Conservation (phyloP, 2,329 filamentous ascomycete species). For the Sarocladiaceae sp. region DNA sequence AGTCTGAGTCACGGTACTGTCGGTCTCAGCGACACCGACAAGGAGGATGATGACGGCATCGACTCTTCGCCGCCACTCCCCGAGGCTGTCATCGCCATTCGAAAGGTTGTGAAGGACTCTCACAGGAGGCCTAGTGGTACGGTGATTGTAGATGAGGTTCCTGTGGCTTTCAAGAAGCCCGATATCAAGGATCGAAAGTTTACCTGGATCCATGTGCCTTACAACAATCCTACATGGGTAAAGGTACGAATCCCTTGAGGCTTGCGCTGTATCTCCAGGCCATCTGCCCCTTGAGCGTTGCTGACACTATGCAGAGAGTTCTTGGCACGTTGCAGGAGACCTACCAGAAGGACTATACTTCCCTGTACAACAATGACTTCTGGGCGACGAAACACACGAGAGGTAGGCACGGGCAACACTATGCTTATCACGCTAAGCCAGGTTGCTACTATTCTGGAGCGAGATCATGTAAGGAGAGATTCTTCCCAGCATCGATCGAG, state of each 20-base stretch:
- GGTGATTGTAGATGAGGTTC: slow-evolving; percentile 23
- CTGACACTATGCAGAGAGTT: slow-evolving; percentile 29
- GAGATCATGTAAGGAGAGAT: slow-evolving; percentile 29
- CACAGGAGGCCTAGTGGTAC: slow-evolving; percentile 20
- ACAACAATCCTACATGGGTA: slow-evolving; percentile 55
- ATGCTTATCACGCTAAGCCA: slow-evolving; percentile 45
- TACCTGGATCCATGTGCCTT: slow-evolving; percentile 54
- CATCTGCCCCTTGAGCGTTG: not conserved
- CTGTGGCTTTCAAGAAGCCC: slow-evolving; percentile 27
- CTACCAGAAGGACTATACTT: slow-evolving; percentile 31
- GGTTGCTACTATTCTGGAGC: slow-evolving; percentile 42
- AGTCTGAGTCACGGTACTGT: slow-evolving; percentile 25
- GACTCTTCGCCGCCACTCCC: slow-evolving; percentile 28
- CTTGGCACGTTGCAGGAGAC: slow-evolving; percentile 37
- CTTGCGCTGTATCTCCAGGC: not conserved
- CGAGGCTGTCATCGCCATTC: slow-evolving; percentile 26
- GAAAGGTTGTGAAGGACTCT: slow-evolving; percentile 19
- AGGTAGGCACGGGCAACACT: slow-evolving; percentile 44
- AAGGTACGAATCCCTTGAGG: slow-evolving; percentile 33
- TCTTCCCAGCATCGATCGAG: too few relatives aligned
- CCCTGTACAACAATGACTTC: slow-evolving; percentile 41
- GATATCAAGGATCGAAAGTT: slow-evolving; percentile 40
- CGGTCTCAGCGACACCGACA: slow-evolving; percentile 10
- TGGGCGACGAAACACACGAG: slow-evolving; percentile 45
- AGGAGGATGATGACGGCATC: slow-evolving; percentile 19